Evolutionary conservation across 306 rosid species (phyloP), one percentile per base, ranked within the genome.

Genomic region (Adenanthera pavonina): DNA sequence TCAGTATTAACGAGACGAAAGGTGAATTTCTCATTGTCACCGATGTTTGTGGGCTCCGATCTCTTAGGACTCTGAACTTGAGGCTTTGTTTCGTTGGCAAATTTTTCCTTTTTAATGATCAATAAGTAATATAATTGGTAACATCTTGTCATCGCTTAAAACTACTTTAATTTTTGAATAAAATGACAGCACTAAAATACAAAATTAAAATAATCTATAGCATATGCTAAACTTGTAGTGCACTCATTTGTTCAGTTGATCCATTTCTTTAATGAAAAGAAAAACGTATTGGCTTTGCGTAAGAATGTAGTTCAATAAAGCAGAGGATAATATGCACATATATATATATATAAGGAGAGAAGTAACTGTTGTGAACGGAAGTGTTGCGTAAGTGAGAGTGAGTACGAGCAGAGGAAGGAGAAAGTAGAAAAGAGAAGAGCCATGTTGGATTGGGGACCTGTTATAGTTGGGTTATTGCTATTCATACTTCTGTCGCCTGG

Each of bases 401-500:
- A 3, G 36, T 13, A 56, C 6, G 38, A 56, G 34, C 14, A 59
- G 47, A 8, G 1, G 25, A 1, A 9, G 30, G 2, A 8, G 62
- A 49, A 1, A 53, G 61, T 5, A 54, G 11, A 17, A 7, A 0
- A 5, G 5, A 65, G 9, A 20, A 67, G 49, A 73, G 72, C 43
- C 62, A 90, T 88, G 89, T 12, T 84, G 82, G 92, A 90, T 40
- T 90, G 94, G 94, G 92, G 88, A 17, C 94, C 94, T 16, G 46
- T 88, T 57, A 25, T 86, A 1, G 12, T 90, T 3, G 94, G 89
- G 54, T 79, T 78, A 15, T 20, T 90, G 40, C 51, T 90, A 8
- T 90, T 88, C 90, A 52, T 90, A 25, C 76, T 90, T 20, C 89
- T 88, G 44, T 90, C 94, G 20, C 94, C 94, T 0, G 94, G 94